Percentiles rank a stretch among this genome's conserved stretches.
These are phyloP conservation scores for Phycomyces blakesleeanus DNA, from an alignment of 192 early-diverging fungal genomes.

Conservation along the genomic window DNA sequence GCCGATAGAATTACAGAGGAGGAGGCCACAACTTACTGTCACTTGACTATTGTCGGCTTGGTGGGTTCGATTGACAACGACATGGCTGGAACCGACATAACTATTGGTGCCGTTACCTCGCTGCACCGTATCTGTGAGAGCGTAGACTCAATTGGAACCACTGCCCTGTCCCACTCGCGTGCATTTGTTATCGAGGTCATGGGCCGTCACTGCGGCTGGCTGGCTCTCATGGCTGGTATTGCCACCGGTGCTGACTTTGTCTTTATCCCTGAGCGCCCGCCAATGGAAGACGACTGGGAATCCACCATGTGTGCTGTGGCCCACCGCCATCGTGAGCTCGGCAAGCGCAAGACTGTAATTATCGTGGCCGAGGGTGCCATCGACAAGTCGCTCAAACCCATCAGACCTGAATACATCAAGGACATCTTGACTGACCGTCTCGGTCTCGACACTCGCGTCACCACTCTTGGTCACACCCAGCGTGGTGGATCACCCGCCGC, in stretches of 20 bases:
- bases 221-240: constrained; percentile 83
- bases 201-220: constrained; percentile 98
- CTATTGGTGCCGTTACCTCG: constrained; percentile 91
- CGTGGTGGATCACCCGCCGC: constrained; percentile 87
- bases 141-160: constrained; percentile 88
- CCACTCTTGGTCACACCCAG: constrained; percentile 92
- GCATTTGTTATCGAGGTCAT: constrained; percentile 99
- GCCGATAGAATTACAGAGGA: constrained; percentile 52
- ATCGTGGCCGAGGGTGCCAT: constrained; percentile 97
- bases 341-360: constrained; percentile 90
- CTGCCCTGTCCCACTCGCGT: constrained; percentile 90
- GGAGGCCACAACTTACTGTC: constrained; percentile 54
- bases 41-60: constrained; percentile 92
- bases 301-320: constrained; percentile 72
- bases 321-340: constrained; percentile 63
- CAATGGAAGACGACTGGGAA: constrained; percentile 84
- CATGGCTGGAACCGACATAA: constrained; percentile 84
- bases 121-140: constrained; percentile 95
- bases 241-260: constrained; percentile 92
- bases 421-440: constrained; percentile 76
- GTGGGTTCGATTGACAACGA: constrained; percentile 99
- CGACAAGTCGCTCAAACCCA: constrained; percentile 81
- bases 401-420: constrained; percentile 81
- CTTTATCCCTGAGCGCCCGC: constrained; percentile 94
- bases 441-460: constrained; percentile 90